These are phyloP conservation scores for Streptanthus diversifolius DNA, from an alignment of 345 rosid species.

Conservation along the genomic window DNA sequence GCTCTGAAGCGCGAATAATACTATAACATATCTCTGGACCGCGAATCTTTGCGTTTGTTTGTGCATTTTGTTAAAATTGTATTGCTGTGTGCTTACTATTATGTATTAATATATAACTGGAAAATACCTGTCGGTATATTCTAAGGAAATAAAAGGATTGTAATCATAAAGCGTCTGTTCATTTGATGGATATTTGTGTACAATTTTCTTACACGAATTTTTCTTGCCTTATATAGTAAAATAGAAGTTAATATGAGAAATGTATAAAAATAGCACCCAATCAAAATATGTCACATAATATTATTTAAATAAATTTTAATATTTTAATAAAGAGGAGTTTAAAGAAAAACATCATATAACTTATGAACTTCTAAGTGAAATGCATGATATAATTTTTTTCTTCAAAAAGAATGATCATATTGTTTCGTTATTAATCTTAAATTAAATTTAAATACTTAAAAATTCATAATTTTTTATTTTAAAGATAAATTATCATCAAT, in stretches of 20 bases:
- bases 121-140: background rate
- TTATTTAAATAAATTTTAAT: background rate
- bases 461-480: no score
- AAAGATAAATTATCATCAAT: no score
- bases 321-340: background rate
- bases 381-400: no score
- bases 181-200: background rate
- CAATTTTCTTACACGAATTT: background rate
- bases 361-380: no score
- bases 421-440: no score
- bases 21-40: background rate
- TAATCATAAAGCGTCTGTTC: background rate
- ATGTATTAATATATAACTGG: background rate
- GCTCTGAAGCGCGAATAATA: background rate
- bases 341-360: no score
- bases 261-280: background rate
- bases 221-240: background rate
- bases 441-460: no score
- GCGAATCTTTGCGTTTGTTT: slow-evolving; percentile 1
- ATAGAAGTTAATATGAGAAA: background rate
- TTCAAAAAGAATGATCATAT: no score
- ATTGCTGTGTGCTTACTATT: background rate
- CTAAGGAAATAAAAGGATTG: background rate
- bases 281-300: background rate
- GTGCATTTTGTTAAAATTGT: background rate